Evolutionary conservation across 371 early-diverging fungal species (phyloP), one percentile per base, ranked within the genome.

Genomic region (Zychaea mexicana): DNA sequence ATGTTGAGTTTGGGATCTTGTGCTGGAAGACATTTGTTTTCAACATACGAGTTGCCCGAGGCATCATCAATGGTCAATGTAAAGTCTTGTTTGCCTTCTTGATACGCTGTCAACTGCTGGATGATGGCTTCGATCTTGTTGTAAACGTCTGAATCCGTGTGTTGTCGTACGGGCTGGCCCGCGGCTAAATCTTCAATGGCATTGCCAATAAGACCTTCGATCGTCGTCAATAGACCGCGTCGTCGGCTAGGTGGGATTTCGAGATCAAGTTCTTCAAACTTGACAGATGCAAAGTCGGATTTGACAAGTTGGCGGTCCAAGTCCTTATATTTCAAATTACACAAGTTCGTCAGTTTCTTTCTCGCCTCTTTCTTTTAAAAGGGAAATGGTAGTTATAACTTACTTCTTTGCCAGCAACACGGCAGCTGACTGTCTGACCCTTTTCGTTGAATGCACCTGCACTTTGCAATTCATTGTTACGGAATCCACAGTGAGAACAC

Each of bases 21-120:
- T n/a, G 77, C 79, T 26, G 93, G 92, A 45, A 78, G 60, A 73
- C 82, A 79, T 22, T 72, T 77, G 77, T 88, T 92, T 73, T 97
- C 97, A 38, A 93, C 88, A 65, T 93, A 97, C 30, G 92, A 91
- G 84, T 97, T 97, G 45, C 98, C 98, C 27, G 94, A 83, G 22
- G 96, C 94, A 71, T 97, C 98, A 71, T 95, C 94, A 42, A 97
- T 71, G 12, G 79, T 76, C 60, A 97, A 54, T 0, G 92, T 92
- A 72, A 96, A 95, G 0, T 82, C 79, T 21, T 72, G 74, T 32
- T 76, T 81, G 61, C 77, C 78, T 27, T 83, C 84, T 38, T 81
- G 68, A 65, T 89, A 90, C 4, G 62, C 70, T 39, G 84, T 74
- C 53, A 97, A 79, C 45, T 79, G 89, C 24, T 75, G 77, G 54